These are phyloP conservation scores for Epichloe gansuensis DNA, from an alignment of 2,329 filamentous ascomycete species.

Conservation along the genomic window DNA sequence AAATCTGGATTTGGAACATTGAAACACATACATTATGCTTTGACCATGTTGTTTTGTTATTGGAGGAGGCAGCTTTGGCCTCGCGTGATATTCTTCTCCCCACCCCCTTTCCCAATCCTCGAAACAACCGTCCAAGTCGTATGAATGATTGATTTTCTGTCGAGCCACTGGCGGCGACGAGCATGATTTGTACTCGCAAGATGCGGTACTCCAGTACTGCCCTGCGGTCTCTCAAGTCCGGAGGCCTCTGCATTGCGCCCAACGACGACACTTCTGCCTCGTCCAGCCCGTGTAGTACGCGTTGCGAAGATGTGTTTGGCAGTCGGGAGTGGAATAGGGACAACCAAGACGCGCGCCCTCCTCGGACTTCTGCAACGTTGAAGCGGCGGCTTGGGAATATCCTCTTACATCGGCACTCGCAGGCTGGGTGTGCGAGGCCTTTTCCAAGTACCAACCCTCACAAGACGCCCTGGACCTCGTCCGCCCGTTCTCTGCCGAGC, in stretches of 20 bases:
- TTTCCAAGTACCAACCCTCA: not conserved
- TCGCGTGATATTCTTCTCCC: no score
- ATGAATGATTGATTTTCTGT: no score
- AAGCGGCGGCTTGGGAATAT: not conserved
- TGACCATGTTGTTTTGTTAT: no score
- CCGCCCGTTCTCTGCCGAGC: not conserved
- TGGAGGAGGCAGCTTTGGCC: no score
- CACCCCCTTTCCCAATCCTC: no score
- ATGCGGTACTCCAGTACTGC: not conserved
- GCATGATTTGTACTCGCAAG: not conserved
- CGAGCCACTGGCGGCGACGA: not conserved
- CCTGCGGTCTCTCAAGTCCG: not conserved
- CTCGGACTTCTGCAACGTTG: not conserved
- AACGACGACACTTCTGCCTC: not conserved
- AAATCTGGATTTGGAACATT: no score
- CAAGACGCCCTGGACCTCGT: not conserved
- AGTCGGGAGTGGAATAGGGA: not conserved
- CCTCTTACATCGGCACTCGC: slow-evolving; percentile 3
- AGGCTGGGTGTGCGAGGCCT: not conserved
- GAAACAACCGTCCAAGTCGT: no score
- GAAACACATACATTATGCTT: no score
- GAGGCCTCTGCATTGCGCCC: no score
- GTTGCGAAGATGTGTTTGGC: not conserved
- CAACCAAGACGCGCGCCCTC: not conserved
- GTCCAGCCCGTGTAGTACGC: no score